Conservation (phyloP, 768 basidiomycete genomes). For the Clavulina sp. region DNA sequence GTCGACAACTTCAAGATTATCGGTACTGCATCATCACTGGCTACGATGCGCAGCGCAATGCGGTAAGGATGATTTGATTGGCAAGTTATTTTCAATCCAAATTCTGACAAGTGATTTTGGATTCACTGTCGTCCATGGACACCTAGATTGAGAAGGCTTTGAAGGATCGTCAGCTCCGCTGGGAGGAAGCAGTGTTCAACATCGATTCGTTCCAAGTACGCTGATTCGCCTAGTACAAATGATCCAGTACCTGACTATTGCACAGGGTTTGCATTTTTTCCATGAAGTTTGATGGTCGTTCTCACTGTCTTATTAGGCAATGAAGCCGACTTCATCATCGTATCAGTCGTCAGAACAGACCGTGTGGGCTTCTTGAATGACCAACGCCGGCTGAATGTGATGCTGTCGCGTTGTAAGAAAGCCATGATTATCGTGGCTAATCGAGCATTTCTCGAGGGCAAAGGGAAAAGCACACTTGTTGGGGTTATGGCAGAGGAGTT, state of each 20-base stretch:
- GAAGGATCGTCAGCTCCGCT: constrained; percentile 28
- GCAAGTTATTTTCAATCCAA: too few relatives aligned
- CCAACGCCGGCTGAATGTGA: constrained; percentile 62
- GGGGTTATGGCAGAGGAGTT: constrained; percentile 20
- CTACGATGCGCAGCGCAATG: constrained; percentile 53
- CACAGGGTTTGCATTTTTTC: constrained; percentile 4
- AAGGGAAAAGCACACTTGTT: constrained; percentile 32
- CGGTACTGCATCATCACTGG: constrained; percentile 59
- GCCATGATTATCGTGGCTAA: constrained; percentile 63
- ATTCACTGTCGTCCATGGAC: neutral
- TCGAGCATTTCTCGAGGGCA: constrained; percentile 37
- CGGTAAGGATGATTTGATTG: constrained; percentile 5
- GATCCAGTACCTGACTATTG: neutral
- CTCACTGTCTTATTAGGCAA: constrained; percentile 35
- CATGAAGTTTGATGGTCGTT: neutral
- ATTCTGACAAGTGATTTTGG: neutral
- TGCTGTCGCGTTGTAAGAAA: constrained; percentile 64
- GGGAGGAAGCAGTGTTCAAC: constrained; percentile 49
- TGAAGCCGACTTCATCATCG: constrained; percentile 61
- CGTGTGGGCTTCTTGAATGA: constrained; percentile 52
- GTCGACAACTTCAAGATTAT: constrained; percentile 29
- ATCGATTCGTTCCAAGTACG: constrained; percentile 73
- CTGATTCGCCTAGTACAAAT: constrained; percentile 23
- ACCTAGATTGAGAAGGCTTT: constrained; percentile 35
- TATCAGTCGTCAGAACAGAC: constrained; percentile 49